These are phyloP conservation scores for Leishmania mexicana DNA, from an alignment of 208 protist species.

Conservation along the genomic window DNA sequence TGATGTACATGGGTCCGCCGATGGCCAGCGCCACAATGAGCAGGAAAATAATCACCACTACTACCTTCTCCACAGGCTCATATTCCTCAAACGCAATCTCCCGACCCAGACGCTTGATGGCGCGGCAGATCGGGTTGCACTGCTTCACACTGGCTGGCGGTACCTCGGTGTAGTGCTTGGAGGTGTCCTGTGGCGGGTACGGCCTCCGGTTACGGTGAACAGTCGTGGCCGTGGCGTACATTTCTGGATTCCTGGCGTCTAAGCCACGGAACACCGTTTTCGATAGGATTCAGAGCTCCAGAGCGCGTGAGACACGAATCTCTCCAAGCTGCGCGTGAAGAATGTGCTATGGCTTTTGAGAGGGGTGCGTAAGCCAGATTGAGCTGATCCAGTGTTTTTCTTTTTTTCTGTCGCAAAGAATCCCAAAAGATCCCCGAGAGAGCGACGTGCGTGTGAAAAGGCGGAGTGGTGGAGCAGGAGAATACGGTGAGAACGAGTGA, in stretches of 20 bases:
- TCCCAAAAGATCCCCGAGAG: not conserved
- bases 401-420: not conserved
- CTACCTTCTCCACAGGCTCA: slow-evolving; percentile 56
- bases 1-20: slow-evolving; percentile 31
- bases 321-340: not conserved
- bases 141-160: slow-evolving; percentile 35
- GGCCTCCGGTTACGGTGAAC: slow-evolving; percentile 39
- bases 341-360: not conserved
- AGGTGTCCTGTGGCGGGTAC: slow-evolving; percentile 72
- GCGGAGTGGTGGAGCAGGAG: not conserved
- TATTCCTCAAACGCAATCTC: slow-evolving; percentile 60
- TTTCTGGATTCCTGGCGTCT: slow-evolving; percentile 6
- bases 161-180: slow-evolving; percentile 74
- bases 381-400: no score
- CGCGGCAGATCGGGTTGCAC: slow-evolving; percentile 30
- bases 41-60: slow-evolving; percentile 31
- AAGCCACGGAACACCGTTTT: not conserved
- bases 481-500: not conserved
- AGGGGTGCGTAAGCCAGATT: not conserved
- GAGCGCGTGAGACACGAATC: not conserved
- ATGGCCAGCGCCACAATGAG: slow-evolving; percentile 35
- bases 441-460: not conserved
- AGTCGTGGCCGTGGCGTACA: slow-evolving; percentile 21
- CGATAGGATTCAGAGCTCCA: not conserved
- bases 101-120: slow-evolving; percentile 39